Base-by-base conservation (phyloP, 805 yeast genomes). In the Saccharomycopsis sp. region DNA sequence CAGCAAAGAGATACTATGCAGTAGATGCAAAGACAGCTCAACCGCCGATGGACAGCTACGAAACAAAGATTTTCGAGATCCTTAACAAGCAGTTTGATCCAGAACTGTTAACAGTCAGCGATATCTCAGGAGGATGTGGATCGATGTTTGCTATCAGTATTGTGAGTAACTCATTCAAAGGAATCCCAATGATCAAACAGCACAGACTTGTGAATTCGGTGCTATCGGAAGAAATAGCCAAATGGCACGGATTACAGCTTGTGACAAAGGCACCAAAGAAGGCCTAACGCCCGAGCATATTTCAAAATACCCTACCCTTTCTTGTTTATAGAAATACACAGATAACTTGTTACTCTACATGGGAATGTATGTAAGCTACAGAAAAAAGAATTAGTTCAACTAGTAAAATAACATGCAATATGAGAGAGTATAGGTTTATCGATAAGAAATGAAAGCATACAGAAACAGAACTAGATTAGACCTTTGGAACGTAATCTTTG, bases 221-320 rank as follows among this genome's bases (percentile, higher is more conserved):
- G 1, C 75, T 94, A 65, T 84, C 86, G 61, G 96, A 89, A 49
- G 98, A 94, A 66, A 89, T 94, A 52, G 75, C 83, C 29, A 78
- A 86, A 67, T 94, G 98, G 99, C 99, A 94, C 69, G 99, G 99
- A 0, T 74, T 93, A 56, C 97, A 93, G 70, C 77, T 93, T 62
- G 81, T 80, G 64, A 93, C 98, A 0, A 85, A 80, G 67, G 82
- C 82, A 41, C 73, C 66, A 44, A 56, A 24, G 44, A 55, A 57
- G 24, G n/a, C 15, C 12, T 9, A 55, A 57, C 20, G n/a, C 15
- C 12, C 2, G 51, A 20, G 12, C 12, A 29, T 12, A 5, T 12
- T 54, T 59, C 50, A 64, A 52, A 38, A 49, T 20, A 25, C 34
- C 15, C 50, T 53, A n/a, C 23, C 14, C 14, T 9, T 52, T 52